Base-by-base conservation (phyloP, 805 yeast genomes). In the Candida tallmaniae region DNA sequence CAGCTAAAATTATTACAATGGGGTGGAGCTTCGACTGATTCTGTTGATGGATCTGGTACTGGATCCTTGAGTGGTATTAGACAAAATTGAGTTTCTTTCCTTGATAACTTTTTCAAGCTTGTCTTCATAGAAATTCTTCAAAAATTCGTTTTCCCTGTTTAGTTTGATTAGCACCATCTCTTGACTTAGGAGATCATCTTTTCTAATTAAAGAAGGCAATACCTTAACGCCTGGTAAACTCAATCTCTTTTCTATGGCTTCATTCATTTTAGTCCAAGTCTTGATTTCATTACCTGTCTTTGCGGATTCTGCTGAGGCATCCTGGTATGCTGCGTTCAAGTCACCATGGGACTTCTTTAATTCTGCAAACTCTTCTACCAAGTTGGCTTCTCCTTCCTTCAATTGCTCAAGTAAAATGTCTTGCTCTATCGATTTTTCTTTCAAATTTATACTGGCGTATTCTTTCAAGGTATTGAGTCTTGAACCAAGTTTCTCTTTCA, bases 21-120 rank as follows among this genome's bases (percentile, higher is more conserved):
- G 71, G 1, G 71, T 65, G 3, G 66, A 40, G 6, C 63, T 68
- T 25, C 72, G 46, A 43, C 70, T 64, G 4, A 60, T 50, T 30
- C 70, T 48, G 39, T 57, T 60, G 30, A 50, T 56, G 7, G 60
- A 58, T 18, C 70, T 43, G 31, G 57, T 50, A 29, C 48, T 47
- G 1, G 65, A 47, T 2, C 62, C 61, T 11, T 54, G 38, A 9
- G 46, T 42, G 5, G 58, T 45, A 14, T 46, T 39, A 21, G 65
- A 70, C 32, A 62, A 35, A 11, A 58, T 37, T 7, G 44, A 31
- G 13, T 48, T 56, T 26, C 70, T 49, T 42, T 65, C 71, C 39
- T 52, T 54, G 6, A 58, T 48, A 13, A 64, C 32, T 40, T 55
- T 54, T 27, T 63, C 69, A 17, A 63, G 43, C 26, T 56, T 60